Base-by-base conservation (phyloP, 2,329 filamentous ascomycete genomes). In the Aspergillus sp. region DNA sequence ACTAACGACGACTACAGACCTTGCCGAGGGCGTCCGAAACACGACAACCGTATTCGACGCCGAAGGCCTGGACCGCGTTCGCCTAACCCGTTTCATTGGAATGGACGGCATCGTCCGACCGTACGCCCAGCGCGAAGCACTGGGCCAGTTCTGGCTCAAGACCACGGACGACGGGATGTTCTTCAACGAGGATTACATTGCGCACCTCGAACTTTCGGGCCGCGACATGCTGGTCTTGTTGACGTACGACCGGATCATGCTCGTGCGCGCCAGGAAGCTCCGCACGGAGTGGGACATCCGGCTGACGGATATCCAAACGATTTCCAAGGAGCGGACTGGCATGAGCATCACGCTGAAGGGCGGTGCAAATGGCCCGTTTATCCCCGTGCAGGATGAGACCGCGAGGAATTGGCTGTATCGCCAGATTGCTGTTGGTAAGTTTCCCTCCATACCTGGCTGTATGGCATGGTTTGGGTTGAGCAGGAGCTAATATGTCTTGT, bases 111-210 rank as follows among this genome's bases (percentile, higher is more conserved):
- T 98, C 39, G 88, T 98, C 20, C 81, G 89, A 3, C 88, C 91
- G 0, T 98, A 94, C 68, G 88, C 80, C 35, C 84, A 93, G 55
- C 84, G 91, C 29, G 91, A 98, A 67, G 88, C 91, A 0, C 77
- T 98, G 3, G 91, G 91, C 1, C 91, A 98, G 58, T 95, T 86
- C 68, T 98, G 91, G 93, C 78, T 98, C 43, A 98, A 98, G 71
- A 93, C 94, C 37, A 78, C 93, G 8, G 91, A 98, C 62, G 91
- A 95, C 44, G 91, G 91, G 40, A 91, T 88, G 58, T 96, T 89
- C 69, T 98, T 98, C 73, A 82, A 93, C 63, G 91, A 98, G 61
- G 75, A 86, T 55, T 98, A 98, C 65, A 91, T 98, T 57, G 93
- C 88, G 4, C 93, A 98, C 55, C 70, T 98, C 4, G 89, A 98